phyloP scores from a whole-genome alignment of 768 basidiomycete genomes.

The Cystobasidium tubakii region DNA sequence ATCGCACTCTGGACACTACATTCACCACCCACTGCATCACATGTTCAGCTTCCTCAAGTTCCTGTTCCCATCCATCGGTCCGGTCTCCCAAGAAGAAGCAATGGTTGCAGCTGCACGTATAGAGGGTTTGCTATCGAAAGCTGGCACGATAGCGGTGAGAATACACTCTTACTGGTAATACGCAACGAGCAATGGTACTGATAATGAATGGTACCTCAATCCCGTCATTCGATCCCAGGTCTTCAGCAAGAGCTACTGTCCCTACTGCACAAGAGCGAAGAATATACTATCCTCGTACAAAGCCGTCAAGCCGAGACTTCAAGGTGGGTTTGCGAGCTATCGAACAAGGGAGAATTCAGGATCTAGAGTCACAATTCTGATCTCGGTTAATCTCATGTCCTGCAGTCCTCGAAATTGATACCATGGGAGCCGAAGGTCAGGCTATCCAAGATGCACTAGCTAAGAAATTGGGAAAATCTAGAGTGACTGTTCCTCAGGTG shows the following conservation, averaged over 20 bases:
- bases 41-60: conserved; percentile 23
- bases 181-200: too few relatives aligned
- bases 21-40: neutral
- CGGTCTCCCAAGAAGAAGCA: neutral
- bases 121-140: conserved; percentile 16
- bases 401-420: conserved; percentile 7
- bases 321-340: neutral
- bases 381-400: neutral
- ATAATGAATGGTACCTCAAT: too few relatives aligned
- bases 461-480: conserved; percentile 14
- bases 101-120: conserved; percentile 19
- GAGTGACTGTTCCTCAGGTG: conserved; percentile 44
- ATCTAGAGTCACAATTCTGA: too few relatives aligned
- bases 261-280: conserved; percentile 30
- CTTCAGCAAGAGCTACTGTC: conserved; percentile 31
- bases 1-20: too few relatives aligned
- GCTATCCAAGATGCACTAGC: conserved; percentile 32
- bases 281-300: conserved; percentile 11
- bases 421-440: conserved; percentile 9
- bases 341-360: neutral
- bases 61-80: conserved; percentile 20
- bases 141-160: conserved; percentile 29
- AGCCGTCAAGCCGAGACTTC: conserved; percentile 19
- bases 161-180: too few relatives aligned
- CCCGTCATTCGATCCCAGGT: neutral